Evolutionary conservation across 164 flowering plant species (phyloP), one percentile per base, ranked within the genome.

Genomic region (Nymphaea thermarum): DNA sequence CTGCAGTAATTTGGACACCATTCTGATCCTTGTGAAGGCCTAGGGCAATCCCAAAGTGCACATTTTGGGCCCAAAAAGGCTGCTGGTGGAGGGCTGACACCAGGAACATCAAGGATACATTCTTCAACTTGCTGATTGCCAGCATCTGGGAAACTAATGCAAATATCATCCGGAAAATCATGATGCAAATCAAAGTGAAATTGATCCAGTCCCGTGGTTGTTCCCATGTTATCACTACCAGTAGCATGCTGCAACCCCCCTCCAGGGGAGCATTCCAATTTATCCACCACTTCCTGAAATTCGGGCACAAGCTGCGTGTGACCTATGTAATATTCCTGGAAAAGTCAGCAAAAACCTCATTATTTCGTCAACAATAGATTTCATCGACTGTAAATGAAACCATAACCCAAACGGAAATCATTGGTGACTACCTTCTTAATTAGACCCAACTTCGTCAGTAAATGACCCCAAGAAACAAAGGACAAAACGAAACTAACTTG

Each of bases 61-160:
- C 99, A 95, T 77, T 89, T 90, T 63, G 99, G 99, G 18, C 98
- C 99, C 65, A 95, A 72, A 78, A 92, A 95, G 25, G 99, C 99
- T 73, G 97, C 82, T 7, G 98, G 97, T 61, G 98, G 95, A 3
- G 1, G 64, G 73, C 80, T 81, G 4, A 85, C 74, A 44, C 77
- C 74, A 70, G 89, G 68, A 59, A 78, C 66, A 51, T 85, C 82
- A 65, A 76, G 74, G 51, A 83, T 42, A 17, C 70, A 70, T 65
- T 83, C 87, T 72, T 87, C 89, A 47, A 67, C 83, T 64, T 73
- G 71, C 18, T 76, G 79, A 4, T 72, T 75, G 15, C 78, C 60
- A 55, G 70, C 80, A 78, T 71, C 71, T 51, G 57, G 57, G 67
- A 75, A 81, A 44, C 77, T 83, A 74, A 77, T 2, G 71, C 76